Evolutionary conservation across 495 filamentous ascomycete genomes (phyloP).

Genomic region (Astrocystis sublimbata): DNA sequence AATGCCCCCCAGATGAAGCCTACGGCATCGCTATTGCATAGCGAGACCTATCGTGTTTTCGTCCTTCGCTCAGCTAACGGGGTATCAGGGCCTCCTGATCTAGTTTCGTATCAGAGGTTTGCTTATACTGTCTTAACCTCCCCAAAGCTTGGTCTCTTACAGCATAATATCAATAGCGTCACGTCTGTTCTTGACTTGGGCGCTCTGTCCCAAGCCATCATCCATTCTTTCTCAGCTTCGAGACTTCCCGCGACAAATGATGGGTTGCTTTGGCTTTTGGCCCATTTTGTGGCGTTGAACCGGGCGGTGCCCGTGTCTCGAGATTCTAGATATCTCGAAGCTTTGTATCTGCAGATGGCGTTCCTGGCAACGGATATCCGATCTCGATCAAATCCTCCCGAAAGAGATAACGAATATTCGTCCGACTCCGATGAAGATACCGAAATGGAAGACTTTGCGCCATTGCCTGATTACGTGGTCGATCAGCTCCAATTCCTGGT

Average conservation of each 20-base stretch:
- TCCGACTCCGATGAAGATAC: slow-evolving; percentile 17
- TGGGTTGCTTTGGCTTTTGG: slow-evolving; percentile 70
- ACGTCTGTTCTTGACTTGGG: slow-evolving; percentile 24
- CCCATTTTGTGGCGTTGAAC: slow-evolving; percentile 78
- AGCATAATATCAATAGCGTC: slow-evolving; percentile 18
- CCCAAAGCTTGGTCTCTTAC: slow-evolving; percentile 21
- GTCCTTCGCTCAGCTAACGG: slow-evolving; percentile 3
- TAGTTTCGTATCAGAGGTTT: slow-evolving; percentile 38
- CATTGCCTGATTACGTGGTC: slow-evolving; percentile 35
- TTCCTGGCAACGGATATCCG: slow-evolving; percentile 36
- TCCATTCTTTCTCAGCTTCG: slow-evolving; percentile 21
- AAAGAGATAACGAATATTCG: slow-evolving; percentile 21
- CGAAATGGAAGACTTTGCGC: slow-evolving; percentile 22
- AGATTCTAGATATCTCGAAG: slow-evolving; percentile 62
- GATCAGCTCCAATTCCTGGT: slow-evolving; percentile 38
- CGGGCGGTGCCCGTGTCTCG: slow-evolving; percentile 43
- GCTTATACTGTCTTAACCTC: slow-evolving; percentile 41
- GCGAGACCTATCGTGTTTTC: neutral
- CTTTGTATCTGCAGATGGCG: slow-evolving; percentile 48
- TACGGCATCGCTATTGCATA: neutral
- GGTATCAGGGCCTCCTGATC: neutral
- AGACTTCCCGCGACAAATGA: slow-evolving; percentile 27
- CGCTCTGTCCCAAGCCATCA: slow-evolving; percentile 34
- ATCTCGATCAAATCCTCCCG: slow-evolving; percentile 26
- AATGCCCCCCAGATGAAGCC: neutral